phyloP scores from a whole-genome alignment of 331 rosid genomes.

The Malus hybrid region DNA sequence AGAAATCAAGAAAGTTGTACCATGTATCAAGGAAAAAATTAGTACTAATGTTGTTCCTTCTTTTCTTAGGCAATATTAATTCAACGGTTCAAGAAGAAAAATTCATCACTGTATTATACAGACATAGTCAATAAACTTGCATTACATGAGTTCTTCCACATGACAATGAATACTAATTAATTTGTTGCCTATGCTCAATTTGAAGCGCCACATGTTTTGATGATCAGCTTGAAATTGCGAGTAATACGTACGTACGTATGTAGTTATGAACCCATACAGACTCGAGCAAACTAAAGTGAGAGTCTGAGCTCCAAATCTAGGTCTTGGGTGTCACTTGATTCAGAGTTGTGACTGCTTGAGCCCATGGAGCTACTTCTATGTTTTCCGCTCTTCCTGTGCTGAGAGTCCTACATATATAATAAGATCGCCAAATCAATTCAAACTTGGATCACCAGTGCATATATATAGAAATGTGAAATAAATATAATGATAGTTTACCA shows the following conservation, averaged over 20 bases:
- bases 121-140: neutral
- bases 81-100: neutral
- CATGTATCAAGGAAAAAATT: neutral
- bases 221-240: neutral
- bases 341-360: slow-evolving; percentile 81
- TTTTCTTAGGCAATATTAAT: too few relatives aligned
- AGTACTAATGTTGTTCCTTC: neutral
- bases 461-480: too few relatives aligned
- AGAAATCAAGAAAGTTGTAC: neutral
- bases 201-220: neutral
- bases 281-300: slow-evolving; percentile 33
- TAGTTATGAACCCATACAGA: neutral
- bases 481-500: too few relatives aligned
- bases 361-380: slow-evolving; percentile 50
- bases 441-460: neutral
- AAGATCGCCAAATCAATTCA: neutral
- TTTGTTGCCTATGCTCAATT: neutral
- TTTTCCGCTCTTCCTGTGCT: slow-evolving; percentile 30
- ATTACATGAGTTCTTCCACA: slow-evolving; percentile 7
- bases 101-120: neutral
- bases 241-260: neutral
- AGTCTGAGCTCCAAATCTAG: slow-evolving; percentile 93
- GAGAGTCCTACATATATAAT: slow-evolving; percentile 40
- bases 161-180: neutral
- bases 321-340: slow-evolving; percentile 80